Conservation (phyloP, 768 basidiomycete species). For the Cyathus striatus region DNA sequence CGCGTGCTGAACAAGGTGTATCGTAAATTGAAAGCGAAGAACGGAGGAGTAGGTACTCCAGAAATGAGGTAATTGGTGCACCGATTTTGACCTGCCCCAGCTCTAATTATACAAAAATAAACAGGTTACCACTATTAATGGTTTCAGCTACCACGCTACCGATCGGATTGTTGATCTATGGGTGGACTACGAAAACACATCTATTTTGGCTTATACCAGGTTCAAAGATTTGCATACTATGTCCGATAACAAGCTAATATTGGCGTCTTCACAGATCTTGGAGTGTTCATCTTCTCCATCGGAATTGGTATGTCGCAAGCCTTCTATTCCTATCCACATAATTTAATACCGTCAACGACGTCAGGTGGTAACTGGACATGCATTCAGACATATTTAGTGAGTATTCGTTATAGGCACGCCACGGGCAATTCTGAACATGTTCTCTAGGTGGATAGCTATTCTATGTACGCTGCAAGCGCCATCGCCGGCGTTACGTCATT, state of each 20-base stretch:
- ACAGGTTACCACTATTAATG: constrained; percentile 33
- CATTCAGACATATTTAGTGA: constrained; percentile 55
- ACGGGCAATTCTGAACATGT: no score
- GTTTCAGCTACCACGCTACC: constrained; percentile 49
- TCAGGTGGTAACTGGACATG: constrained; percentile 33
- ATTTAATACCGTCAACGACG: constrained; percentile 9
- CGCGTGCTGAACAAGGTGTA: constrained; percentile 44
- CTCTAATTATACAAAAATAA: constrained; percentile 2
- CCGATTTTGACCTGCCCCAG: constrained; percentile 1
- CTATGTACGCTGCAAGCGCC: constrained; percentile 60
- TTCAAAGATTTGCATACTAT: constrained; percentile 15
- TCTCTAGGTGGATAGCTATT: constrained; percentile 72
- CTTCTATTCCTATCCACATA: constrained; percentile 1
- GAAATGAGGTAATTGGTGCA: constrained; percentile 35
- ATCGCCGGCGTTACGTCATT: constrained; percentile 53
- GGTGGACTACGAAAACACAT: constrained; percentile 50
- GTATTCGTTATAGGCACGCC: no score
- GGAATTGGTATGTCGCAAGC: constrained; percentile 49
- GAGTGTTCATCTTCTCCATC: constrained; percentile 42
- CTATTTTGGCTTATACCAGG: constrained; percentile 58
- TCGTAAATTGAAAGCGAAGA: constrained; percentile 33
- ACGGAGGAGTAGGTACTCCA: constrained; percentile 49
- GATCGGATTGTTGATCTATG: constrained; percentile 55
- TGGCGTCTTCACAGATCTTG: constrained; percentile 17
- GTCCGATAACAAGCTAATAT: neutral